These are phyloP conservation scores for Colletotrichum lentis DNA, from an alignment of 2,329 filamentous ascomycete species.

Conservation along the genomic window DNA sequence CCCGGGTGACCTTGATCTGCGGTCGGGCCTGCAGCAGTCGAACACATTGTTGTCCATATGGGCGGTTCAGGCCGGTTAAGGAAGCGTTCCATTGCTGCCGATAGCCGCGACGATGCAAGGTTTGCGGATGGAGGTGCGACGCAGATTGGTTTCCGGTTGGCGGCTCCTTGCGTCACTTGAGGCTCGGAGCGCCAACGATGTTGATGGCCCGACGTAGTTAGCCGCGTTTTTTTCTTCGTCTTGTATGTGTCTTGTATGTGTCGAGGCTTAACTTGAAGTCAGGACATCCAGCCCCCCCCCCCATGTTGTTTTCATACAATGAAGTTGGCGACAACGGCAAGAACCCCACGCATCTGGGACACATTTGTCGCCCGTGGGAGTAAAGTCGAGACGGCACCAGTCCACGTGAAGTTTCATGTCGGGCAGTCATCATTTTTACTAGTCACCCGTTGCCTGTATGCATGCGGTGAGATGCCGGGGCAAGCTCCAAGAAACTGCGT, in stretches of 20 bases:
- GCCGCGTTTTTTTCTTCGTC: not conserved
- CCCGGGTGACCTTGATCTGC: conserved; percentile 2
- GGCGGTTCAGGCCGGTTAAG: not conserved
- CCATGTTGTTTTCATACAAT: too few relatives aligned
- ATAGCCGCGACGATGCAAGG: not conserved
- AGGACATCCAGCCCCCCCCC: not conserved
- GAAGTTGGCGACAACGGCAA: not conserved
- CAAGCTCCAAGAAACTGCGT: not conserved
- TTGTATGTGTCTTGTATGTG: not conserved
- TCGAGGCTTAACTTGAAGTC: not conserved
- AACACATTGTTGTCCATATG: not conserved
- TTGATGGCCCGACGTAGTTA: not conserved
- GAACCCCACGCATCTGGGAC: not conserved
- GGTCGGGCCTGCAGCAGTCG: not conserved
- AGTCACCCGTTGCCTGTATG: not conserved
- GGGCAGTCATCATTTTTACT: not conserved
- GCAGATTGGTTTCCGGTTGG: not conserved
- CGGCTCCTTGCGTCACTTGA: not conserved
- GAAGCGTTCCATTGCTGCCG: not conserved
- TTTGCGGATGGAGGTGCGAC: not conserved
- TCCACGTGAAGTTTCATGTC: not conserved
- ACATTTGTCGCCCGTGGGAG: too few relatives aligned
- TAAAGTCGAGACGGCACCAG: not conserved
- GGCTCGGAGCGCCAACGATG: not conserved
- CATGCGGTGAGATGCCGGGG: not conserved